A percentile compares a stretch with the other conserved stretches of the same genome.
phyloP scores from a whole-genome alignment of 2,329 filamentous ascomycete species.

The Pseudogymnoascus sp. region DNA sequence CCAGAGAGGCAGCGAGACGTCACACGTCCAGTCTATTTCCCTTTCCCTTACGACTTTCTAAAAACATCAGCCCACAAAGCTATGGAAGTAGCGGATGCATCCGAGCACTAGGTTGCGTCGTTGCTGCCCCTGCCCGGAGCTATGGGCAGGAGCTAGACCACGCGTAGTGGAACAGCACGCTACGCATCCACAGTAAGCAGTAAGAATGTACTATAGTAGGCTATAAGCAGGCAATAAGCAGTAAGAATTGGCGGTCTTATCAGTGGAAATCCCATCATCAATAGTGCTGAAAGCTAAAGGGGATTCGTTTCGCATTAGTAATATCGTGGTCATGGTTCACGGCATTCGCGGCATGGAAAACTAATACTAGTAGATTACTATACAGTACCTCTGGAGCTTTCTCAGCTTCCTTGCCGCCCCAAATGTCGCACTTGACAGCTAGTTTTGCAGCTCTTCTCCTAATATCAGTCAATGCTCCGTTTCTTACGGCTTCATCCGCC shows the following conservation, averaged over 20 bases:
- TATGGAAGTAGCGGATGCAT: not conserved
- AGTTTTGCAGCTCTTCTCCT: not conserved
- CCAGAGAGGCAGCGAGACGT: not conserved
- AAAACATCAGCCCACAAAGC: not conserved
- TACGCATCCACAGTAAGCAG: not conserved
- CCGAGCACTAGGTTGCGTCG: not conserved
- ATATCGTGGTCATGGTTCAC: too few species aligned
- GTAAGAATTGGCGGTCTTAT: not conserved
- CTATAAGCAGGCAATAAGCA: too few species aligned
- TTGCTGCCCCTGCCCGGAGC: not conserved
- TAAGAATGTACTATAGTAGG: too few species aligned
- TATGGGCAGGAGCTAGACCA: not conserved
- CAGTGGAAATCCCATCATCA: too few species aligned
- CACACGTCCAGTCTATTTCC: not conserved
- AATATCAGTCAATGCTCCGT: conserved; percentile 1
- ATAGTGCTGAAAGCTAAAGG: not conserved
- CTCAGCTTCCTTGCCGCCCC: too few species aligned
- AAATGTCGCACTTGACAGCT: not conserved
- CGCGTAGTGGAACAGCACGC: not conserved
- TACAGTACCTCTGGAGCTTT: too few species aligned
- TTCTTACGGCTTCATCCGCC: not conserved
- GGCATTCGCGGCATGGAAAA: too few species aligned
- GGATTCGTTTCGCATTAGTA: not conserved
- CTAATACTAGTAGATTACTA: too few species aligned
- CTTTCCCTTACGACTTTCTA: not conserved